Base-by-base conservation (phyloP, 1,284 basidiomycete genomes). In the Amylostereum areolatum region DNA sequence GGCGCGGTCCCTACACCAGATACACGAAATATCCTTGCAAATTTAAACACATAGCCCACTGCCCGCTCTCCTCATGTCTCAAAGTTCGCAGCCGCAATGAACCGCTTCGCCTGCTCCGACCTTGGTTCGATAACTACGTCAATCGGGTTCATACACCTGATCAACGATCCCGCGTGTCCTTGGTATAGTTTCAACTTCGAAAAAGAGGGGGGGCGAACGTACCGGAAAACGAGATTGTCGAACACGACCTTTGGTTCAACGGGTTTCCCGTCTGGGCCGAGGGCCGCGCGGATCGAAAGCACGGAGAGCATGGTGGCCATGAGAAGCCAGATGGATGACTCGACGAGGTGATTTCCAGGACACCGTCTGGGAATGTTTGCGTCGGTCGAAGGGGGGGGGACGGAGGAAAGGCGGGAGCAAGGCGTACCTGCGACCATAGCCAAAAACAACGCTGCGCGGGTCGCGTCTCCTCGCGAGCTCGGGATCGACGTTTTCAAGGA, bases 381-480 rank as follows among this genome's bases (percentile, higher is more conserved):
- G n/a, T n/a, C n/a, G n/a, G n/a, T n/a, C n/a, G n/a, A n/a, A n/a
- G n/a, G n/a, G n/a, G n/a, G n/a, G n/a, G n/a, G n/a, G n/a, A n/a
- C n/a, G n/a, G n/a, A n/a, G n/a, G n/a, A n/a, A n/a, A n/a, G n/a
- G n/a, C n/a, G n/a, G n/a, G n/a, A n/a, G n/a, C n/a, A n/a, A n/a
- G 8, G 52, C 67, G 54, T 42, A 75, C 78, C 80, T 71, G 56
- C 80, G 64, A 24, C 79, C 79, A 55, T 78, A 81, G 4, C 80
- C 80, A 60, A 79, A 81, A 1, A 73, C 68, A 52, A 72, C 77
- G 37, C 66, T 65, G 34, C 69, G 64, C 6, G 77, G 75, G 54
- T 79, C 72, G 43, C 66, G 62, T 32, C 60, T 68, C 49, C 63
- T 64, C 52, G 55, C 57, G 4, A 54, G 50, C 52, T 55, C 44